Evolutionary conservation across 148 eudicot genomes (phyloP).

Genomic region (Vaccinium macrocarpon): DNA sequence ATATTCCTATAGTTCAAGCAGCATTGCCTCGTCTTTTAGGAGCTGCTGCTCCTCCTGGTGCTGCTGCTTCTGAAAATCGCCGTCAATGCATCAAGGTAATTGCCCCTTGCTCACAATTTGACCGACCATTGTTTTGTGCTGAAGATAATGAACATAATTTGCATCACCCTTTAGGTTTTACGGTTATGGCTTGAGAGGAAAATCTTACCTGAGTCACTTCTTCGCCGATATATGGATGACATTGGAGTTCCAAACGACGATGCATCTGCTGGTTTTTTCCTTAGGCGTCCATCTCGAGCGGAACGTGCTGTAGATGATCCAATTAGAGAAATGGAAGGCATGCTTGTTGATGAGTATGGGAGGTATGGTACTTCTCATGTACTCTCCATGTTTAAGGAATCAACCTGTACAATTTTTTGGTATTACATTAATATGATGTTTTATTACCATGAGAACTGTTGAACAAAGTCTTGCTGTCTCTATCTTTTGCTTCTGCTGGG

Average conservation of each 20-base stretch:
- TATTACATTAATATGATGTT: background rate
- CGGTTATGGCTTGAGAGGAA: slow-evolving; percentile 95
- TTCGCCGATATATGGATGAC: slow-evolving; percentile 69
- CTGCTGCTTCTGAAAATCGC: slow-evolving; percentile 79
- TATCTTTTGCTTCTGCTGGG: background rate
- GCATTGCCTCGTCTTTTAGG: slow-evolving; percentile 79
- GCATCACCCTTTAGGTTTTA: slow-evolving; percentile 47
- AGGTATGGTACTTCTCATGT: slow-evolving; percentile 48
- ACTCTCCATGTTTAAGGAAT: background rate
- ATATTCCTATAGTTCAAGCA: slow-evolving; percentile 80
- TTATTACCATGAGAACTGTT: background rate
- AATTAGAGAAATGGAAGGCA: slow-evolving; percentile 93
- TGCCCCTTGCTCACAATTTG: slow-evolving; percentile 10
- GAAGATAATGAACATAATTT: slow-evolving; percentile 3
- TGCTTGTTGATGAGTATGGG: slow-evolving; percentile 98
- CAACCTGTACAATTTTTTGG: background rate
- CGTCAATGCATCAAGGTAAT: slow-evolving; percentile 89
- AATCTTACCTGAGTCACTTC: slow-evolving; percentile 78
- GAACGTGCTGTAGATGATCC: slow-evolving; percentile 95
- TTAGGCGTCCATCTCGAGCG: slow-evolving; percentile 80
- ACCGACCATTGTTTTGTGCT: slow-evolving; percentile 3
- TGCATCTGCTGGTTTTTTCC: slow-evolving; percentile 39
- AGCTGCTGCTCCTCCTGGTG: slow-evolving; percentile 89
- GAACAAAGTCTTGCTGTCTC: background rate
- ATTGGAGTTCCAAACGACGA: slow-evolving; percentile 62